Evolutionary conservation across 2,329 filamentous ascomycete species (phyloP), one percentile per base, ranked within the genome.

Genomic region (Fusarium sp.): DNA sequence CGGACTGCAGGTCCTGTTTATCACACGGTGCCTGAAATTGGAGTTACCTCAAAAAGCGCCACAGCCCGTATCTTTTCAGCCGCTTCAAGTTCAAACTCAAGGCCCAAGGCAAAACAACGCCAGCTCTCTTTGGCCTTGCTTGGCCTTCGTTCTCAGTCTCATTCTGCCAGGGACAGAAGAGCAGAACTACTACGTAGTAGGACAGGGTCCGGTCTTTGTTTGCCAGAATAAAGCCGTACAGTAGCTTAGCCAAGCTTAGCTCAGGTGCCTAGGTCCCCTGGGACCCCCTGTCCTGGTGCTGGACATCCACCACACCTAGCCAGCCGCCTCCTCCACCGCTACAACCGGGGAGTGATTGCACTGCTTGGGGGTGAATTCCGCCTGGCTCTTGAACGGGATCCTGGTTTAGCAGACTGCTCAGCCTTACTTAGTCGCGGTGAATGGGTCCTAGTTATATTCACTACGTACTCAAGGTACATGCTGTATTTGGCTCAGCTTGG

Each of bases 351-450:
- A 54, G 37, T 31, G 36, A 35, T 40, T 63, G 63, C 31, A 29
- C 54, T 47, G 47, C 54, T 54, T 55, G 51, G 49, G 46, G 36
- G 33, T 51, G 59, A 63, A 58, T 70, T 40, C 63, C 56, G 62
- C 58, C 59, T 66, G 58, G 43, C 31, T 46, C 45, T 62, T 17
- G 29, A 14, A 31, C 61, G 60, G 49, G 29, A 72, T 70, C 70
- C 70, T 60, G 49, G 71, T 46, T 57, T 56, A 64, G 67, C 55
- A 70, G 41, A 50, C 50, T 68, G 65, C 71, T 73, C 71, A 73
- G 71, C 71, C 71, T 73, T 73, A 73, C 69, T 73, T 72, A 69
- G 64, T 73, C 61, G 45, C 45, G 65, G 63, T 70, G 60, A 69
- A 67, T 45, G 52, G 59, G 58, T 40, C 56, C 56, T 58, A 11